Evolutionary conservation across 257 asterid genomes (phyloP), one percentile per base, ranked within the genome.

Genomic region (Scutellaria minor): DNA sequence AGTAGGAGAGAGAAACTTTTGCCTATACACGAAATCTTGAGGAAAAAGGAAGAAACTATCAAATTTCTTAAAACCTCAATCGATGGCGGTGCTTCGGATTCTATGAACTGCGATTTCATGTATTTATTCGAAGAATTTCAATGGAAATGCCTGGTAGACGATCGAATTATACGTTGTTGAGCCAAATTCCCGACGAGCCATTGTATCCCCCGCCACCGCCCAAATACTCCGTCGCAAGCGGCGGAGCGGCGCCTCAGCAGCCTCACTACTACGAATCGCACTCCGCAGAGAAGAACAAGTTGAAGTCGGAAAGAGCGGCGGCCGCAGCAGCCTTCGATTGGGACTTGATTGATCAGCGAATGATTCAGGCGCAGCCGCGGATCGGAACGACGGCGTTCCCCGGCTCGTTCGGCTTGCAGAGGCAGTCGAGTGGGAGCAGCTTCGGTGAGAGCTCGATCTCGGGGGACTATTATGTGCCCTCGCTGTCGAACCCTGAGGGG

Each of bases 341-440:
- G 96, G 93, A 90, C 70, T 67, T 77, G 75, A 79, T 83, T 67
- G 96, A 88, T 87, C 94, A 85, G 67, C 75, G 84, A 50, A 81
- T 83, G 83, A 68, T 77, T 58, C 84, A 85, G 64, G 78, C 76
- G 66, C 85, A 76, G 77, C 72, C 82, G 66, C 89, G 95, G 87
- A 85, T 87, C 82, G 89, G 90, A 13, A 47, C 84, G 62, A 7
- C 85, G 2, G 77, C 81, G 80, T 79, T 84, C 64, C 74, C 88
- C 52, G 64, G 80, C 48, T 76, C 95, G 2, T 44, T 83, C 63
- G 96, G 90, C 53, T 44, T 86, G 70, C 91, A 85, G 86, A 75
- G 95, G 85, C 96, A 91, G 72, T 89, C 97, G 5, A 91, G 96
- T 60, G 97, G 92, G 47, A 90, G 96, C 71, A 89, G 95, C 76